Evolutionary conservation across 257 asterid species (phyloP).

Genomic region (Penstemon eatonii): DNA sequence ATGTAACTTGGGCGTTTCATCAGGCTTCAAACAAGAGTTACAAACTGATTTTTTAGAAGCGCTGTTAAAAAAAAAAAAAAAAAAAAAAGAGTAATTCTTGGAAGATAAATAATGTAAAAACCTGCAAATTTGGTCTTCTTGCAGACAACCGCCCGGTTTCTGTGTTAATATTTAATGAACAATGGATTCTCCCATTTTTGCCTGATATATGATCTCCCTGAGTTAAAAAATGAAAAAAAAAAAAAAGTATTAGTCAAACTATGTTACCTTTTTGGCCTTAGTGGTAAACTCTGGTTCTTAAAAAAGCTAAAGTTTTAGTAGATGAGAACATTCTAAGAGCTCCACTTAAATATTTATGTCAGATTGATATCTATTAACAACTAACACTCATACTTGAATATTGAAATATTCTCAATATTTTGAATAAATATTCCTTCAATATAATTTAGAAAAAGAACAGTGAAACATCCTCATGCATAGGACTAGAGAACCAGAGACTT

Average conservation of each 20-base stretch:
- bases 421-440: too few species aligned
- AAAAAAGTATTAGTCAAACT: conserved; percentile 6
- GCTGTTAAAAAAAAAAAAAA: neutral
- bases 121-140: conserved; percentile 99
- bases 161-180: conserved; percentile 94
- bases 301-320: neutral
- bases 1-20: neutral
- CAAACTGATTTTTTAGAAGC: conserved; percentile 18
- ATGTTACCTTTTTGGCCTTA: neutral
- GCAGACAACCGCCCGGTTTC: conserved; percentile 99
- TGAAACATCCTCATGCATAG: neutral
- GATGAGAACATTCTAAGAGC: neutral
- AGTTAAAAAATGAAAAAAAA: conserved; percentile 26
- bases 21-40: neutral
- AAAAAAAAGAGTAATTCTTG: neutral
- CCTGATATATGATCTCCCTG: conserved; percentile 87
- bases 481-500: neutral
- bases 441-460: too few species aligned
- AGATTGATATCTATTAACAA: neutral
- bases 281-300: conserved; percentile 5
- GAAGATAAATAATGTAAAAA: conserved; percentile 28
- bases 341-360: neutral
- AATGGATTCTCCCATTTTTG: conserved; percentile 82
- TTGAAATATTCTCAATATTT: too few species aligned
- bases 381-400: neutral